These are phyloP conservation scores for Cyclotella kingstonii DNA, from an alignment of 108 stramenopile species.

Conservation along the genomic window DNA sequence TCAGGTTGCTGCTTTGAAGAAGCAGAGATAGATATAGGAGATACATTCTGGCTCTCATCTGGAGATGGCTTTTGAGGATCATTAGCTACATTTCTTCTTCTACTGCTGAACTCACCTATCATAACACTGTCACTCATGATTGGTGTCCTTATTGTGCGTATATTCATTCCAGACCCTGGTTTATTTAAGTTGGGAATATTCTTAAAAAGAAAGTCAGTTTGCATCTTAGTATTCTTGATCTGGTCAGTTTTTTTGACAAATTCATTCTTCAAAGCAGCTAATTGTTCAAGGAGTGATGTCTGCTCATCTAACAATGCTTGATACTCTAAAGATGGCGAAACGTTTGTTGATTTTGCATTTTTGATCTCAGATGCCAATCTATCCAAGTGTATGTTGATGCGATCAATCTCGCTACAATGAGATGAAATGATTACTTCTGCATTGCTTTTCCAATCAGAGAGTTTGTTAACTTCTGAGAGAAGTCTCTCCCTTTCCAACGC, in stretches of 20 bases:
- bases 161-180: constrained; percentile 1
- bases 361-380: background rate
- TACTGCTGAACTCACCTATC: constrained; percentile 15
- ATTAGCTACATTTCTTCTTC: constrained; percentile 1
- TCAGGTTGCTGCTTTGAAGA: background rate
- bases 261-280: constrained; percentile 17
- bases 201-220: constrained; percentile 27
- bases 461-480: constrained; percentile 15
- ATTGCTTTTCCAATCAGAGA: constrained; percentile 20
- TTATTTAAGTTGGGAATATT: background rate
- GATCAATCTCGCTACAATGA: constrained; percentile 13
- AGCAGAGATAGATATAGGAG: background rate
- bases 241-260: constrained; percentile 15
- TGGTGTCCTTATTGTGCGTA: constrained; percentile 9
- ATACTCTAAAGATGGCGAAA: constrained; percentile 8
- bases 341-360: background rate
- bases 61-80: background rate
- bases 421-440: constrained; percentile 11
- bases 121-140: constrained; percentile 3
- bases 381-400: constrained; percentile 1
- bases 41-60: background rate
- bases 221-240: constrained; percentile 16
- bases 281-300: constrained; percentile 9
- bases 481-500: constrained; percentile 23
- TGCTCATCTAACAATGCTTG: constrained; percentile 4